Evolutionary conservation across 2,329 filamentous ascomycete genomes (phyloP), one percentile per base, ranked within the genome.

Genomic region (Tolypocladium amazonense): DNA sequence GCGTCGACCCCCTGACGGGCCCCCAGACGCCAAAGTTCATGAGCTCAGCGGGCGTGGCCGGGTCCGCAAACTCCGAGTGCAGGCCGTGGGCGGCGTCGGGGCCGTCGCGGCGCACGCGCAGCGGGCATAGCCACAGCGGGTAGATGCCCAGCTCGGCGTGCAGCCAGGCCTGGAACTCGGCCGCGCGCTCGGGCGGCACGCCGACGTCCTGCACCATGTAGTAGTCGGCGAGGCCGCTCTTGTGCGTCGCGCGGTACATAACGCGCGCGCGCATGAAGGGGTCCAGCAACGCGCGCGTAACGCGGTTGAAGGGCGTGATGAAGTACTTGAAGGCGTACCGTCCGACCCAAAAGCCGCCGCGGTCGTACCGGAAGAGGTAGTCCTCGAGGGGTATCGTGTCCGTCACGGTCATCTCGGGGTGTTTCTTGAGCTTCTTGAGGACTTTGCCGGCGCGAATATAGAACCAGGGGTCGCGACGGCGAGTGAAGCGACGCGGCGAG

Each of bases 361-460:
- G 80, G 69, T 89, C 86, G 72, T 88, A 89, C 20, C 87, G 81
- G 72, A 89, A 89, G 61, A 89, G 80, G 70, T 89, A 89, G 67
- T 89, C 86, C 2, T 74, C 73, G 0, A 89, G 65, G 0, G 85
- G 85, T 1, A 89, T 79, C 60, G 81, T 81, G 60, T 88, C 83
- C 7, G 77, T 70, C 2, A 62, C 65, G 6, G 61, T 69, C 14
- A 4, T 33, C 37, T 18, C 47, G 41, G 47, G 47, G 7, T 64
- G 52, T 59, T 63, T 62, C 41, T 59, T 58, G 14, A 75, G 62
- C 53, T 64, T 61, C 60, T 70, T 71, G 62, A 70, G 65, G 43
- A 71, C 68, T n/a, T 77, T 71, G 63, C 83, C 72, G 1, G 82
- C 87, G 63, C 88, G 87, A 3, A 90, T 74, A 61, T 90, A 91